phyloP scores from a whole-genome alignment of 176 grass and related monocot species.

The Musa schizocarpa region DNA sequence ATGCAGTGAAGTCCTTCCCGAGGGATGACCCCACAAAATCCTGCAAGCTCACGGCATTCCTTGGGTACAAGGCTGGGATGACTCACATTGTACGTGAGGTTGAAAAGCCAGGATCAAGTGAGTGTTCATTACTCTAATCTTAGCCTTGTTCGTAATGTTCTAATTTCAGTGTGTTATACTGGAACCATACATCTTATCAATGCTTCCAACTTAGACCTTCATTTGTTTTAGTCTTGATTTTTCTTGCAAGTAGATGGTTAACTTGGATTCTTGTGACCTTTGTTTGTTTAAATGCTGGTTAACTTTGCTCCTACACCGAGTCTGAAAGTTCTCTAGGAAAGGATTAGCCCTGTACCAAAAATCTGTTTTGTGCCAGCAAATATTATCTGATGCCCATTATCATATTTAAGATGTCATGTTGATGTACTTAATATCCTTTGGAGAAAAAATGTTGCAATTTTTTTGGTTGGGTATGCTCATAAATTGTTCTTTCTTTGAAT shows the following conservation, averaged over 20 bases:
- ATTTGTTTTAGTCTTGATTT: background rate
- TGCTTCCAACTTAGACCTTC: too few relatives aligned
- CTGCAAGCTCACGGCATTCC: conserved; percentile 76
- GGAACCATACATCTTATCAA: too few relatives aligned
- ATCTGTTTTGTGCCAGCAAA: too few relatives aligned
- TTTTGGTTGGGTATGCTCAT: too few relatives aligned
- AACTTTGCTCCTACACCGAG: background rate
- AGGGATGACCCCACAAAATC: conserved; percentile 56
- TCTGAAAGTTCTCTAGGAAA: too few relatives aligned
- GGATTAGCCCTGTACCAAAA: too few relatives aligned
- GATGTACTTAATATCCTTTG: background rate
- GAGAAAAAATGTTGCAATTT: too few relatives aligned
- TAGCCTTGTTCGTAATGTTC: too few relatives aligned
- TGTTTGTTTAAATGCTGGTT: background rate
- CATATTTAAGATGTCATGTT: too few relatives aligned
- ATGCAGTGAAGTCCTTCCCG: conserved; percentile 47
- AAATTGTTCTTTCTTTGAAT: too few relatives aligned
- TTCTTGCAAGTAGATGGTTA: background rate
- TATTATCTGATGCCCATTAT: too few relatives aligned
- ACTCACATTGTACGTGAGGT: conserved; percentile 97
- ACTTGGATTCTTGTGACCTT: background rate
- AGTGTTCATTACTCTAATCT: background rate
- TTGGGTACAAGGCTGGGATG: conserved; percentile 98
- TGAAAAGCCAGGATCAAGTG: conserved; percentile 75
- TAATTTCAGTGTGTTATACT: too few relatives aligned